These are phyloP conservation scores for Erythrobasidium hasegawianum DNA, from an alignment of 1,284 basidiomycete species.

Conservation along the genomic window DNA sequence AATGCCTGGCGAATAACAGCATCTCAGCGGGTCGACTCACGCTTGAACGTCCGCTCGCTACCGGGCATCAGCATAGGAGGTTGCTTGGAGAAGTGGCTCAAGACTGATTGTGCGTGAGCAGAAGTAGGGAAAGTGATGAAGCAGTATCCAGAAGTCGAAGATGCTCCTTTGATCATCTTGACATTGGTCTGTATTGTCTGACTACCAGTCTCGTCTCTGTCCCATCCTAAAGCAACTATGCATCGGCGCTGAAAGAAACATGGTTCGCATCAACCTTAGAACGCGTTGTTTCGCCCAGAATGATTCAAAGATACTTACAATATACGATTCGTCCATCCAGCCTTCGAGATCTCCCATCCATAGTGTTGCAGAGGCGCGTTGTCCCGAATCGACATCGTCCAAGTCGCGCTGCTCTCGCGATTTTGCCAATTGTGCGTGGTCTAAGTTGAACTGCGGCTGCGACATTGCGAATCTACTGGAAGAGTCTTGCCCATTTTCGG, in stretches of 20 bases:
- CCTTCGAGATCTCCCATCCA: conserved; percentile 39
- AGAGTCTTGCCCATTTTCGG: background rate
- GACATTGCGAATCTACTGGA: conserved; percentile 12
- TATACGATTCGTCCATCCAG: conserved; percentile 90
- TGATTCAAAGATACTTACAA: conserved; percentile 53
- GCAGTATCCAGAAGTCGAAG: conserved; percentile 73
- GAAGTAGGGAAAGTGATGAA: conserved; percentile 76
- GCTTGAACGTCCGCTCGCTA: conserved; percentile 46
- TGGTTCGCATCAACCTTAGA: conserved; percentile 75
- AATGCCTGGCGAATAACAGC: conserved; percentile 52
- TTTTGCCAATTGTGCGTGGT: conserved; percentile 31
- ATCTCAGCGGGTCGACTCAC: conserved; percentile 16
- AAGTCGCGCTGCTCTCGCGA: conserved; percentile 30
- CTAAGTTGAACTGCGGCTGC: conserved; percentile 28
- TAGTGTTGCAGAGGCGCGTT: conserved; percentile 31
- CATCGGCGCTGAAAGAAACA: background rate
- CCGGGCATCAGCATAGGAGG: conserved; percentile 60
- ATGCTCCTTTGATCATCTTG: conserved; percentile 56
- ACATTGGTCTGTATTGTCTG: conserved; percentile 12
- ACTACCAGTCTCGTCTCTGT: conserved; percentile 16
- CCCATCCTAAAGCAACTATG: conserved; percentile 27
- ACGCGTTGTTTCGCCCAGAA: no score
- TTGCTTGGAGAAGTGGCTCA: conserved; percentile 61
- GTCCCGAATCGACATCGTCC: conserved; percentile 33
- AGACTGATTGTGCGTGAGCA: conserved; percentile 64